phyloP scores from a whole-genome alignment of 1,284 basidiomycete species.

The Tilletiopsis washingtonensis region DNA sequence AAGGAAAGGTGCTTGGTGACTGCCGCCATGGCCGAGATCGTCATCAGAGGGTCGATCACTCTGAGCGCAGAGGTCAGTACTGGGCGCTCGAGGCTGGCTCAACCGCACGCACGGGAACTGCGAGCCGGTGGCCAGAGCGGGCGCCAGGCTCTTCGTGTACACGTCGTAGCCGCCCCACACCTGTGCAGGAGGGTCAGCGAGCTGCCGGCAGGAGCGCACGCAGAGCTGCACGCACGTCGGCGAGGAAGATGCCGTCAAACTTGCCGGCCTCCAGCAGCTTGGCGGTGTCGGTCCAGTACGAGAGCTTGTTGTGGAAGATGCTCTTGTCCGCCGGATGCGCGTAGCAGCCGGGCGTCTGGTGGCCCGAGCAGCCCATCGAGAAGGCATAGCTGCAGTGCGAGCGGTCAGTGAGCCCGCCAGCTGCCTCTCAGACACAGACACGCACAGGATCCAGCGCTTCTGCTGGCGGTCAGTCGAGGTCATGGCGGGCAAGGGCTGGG shows the following conservation, averaged over 20 bases:
- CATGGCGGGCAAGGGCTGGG: no score
- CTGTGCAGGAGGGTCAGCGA: no score
- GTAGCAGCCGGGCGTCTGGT: constrained; percentile 35
- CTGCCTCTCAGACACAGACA: no score
- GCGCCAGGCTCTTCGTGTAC: constrained; percentile 27
- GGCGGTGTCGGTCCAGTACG: constrained; percentile 38
- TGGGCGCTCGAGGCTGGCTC: not conserved
- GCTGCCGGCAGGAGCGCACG: no score
- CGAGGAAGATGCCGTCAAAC: constrained; percentile 41
- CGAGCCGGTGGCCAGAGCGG: constrained; percentile 29
- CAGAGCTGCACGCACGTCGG: no score
- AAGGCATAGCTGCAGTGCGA: constrained; percentile 23
- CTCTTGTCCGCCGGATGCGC: constrained; percentile 28
- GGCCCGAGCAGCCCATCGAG: constrained; percentile 37
- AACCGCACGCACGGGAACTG: constrained; percentile 29
- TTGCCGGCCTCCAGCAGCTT: constrained; percentile 30
- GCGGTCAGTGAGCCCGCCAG: no score
- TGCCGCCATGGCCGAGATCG: constrained; percentile 35
- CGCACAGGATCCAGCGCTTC: no score
- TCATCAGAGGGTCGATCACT: constrained; percentile 32
- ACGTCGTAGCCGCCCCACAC: constrained; percentile 41
- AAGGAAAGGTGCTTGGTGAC: constrained; percentile 35
- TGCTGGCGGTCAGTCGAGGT: no score
- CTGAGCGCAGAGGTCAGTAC: not conserved
- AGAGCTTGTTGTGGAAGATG: constrained; percentile 30